Evolutionary conservation across 495 filamentous ascomycete genomes (phyloP).

Genomic region (Neurospora sp.): DNA sequence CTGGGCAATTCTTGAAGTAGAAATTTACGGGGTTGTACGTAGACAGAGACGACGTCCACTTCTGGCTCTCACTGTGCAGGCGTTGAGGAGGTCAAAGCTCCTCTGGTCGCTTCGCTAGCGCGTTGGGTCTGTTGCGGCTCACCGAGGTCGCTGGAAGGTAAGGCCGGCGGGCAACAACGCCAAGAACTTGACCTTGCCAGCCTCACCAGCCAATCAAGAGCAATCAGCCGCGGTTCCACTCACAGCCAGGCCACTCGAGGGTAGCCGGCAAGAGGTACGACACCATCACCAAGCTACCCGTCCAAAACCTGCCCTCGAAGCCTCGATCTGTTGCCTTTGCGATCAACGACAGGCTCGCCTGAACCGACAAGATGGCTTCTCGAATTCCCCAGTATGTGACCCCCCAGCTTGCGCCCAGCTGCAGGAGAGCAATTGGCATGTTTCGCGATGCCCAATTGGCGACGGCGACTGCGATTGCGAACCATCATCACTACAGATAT

Average conservation of each 20-base stretch:
- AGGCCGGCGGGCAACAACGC: neutral
- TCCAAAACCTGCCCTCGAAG: neutral
- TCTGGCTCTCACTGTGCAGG: neutral
- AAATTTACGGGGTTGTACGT: neutral
- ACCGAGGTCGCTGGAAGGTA: neutral
- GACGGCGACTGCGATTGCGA: neutral
- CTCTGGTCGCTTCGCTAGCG: neutral
- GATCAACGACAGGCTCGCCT: constrained; percentile 16
- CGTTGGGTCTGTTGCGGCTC: neutral
- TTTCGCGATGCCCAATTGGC: neutral
- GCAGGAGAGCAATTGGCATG: constrained; percentile 14
- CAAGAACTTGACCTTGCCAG: neutral
- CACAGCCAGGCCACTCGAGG: neutral
- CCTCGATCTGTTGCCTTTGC: constrained; percentile 2
- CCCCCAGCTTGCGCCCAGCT: neutral
- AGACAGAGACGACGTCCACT: neutral
- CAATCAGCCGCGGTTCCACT: neutral
- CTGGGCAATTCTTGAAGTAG: neutral
- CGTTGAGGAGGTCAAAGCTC: neutral
- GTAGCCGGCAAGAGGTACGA: neutral
- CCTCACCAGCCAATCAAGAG: neutral
- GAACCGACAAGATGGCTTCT: constrained; percentile 35
- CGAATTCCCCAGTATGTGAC: constrained; percentile 39
- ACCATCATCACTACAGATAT: neutral
- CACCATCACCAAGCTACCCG: neutral